phyloP scores from a whole-genome alignment of 2,329 filamentous ascomycete genomes.

The Penicillium crustosum region DNA sequence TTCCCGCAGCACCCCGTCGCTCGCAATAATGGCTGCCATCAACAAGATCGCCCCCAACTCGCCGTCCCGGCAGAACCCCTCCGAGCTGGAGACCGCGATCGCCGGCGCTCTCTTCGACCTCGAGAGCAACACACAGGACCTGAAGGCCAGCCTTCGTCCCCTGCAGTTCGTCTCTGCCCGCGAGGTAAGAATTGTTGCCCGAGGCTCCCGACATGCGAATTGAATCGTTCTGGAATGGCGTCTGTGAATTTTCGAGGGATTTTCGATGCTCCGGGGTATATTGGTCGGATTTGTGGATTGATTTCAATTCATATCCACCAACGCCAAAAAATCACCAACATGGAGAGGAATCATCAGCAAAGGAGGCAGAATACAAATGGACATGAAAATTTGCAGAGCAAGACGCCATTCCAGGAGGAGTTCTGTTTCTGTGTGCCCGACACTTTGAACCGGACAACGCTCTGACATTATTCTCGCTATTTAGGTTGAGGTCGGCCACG shows the following conservation, averaged over 20 bases:
- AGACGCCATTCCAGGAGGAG: constrained; percentile 9
- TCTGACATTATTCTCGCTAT: constrained; percentile 43
- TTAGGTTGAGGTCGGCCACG: constrained; percentile 99
- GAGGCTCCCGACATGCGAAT: constrained; percentile 12
- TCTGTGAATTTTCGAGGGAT: constrained; percentile 18
- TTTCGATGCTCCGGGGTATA: constrained; percentile 15
- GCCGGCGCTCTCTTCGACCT: constrained; percentile 97
- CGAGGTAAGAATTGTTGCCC: constrained; percentile 72
- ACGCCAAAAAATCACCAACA: constrained; percentile 6
- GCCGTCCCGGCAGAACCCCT: constrained; percentile 92
- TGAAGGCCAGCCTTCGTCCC: constrained; percentile 92
- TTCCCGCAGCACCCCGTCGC: constrained; percentile 39
- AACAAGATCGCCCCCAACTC: constrained; percentile 99
- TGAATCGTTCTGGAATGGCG: constrained; percentile 17
- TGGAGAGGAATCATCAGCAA: not conserved
- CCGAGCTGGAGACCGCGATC: constrained; percentile 96
- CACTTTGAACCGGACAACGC: constrained; percentile 10
- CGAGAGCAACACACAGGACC: constrained; percentile 98
- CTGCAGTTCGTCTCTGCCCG: constrained; percentile 98
- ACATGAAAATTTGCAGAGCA: constrained; percentile 8
- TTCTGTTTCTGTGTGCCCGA: constrained; percentile 15
- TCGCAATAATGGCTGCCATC: constrained; percentile 69
- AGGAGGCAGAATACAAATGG: not conserved
- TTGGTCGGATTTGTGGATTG: constrained; percentile 17
- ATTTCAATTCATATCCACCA: constrained; percentile 10